Evolutionary conservation across 2,329 filamentous ascomycete genomes (phyloP), one percentile per base, ranked within the genome.

Genomic region (Triangularia verruculosa): DNA sequence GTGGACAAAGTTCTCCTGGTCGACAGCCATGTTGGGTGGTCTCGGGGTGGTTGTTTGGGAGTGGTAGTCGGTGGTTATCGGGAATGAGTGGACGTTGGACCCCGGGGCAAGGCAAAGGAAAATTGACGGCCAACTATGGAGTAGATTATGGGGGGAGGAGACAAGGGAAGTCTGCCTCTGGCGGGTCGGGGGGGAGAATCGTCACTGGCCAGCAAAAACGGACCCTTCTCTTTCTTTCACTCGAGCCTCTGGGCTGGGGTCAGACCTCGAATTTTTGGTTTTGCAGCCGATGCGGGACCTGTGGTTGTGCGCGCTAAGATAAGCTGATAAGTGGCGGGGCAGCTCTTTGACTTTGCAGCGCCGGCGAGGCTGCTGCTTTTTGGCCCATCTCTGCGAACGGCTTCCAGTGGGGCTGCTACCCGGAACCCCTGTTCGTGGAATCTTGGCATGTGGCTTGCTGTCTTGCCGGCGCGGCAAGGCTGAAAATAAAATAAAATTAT

Each of bases 1-100:
- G 79, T 99, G 95, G 74, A 98, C 88, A 83, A 97, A 98, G 69
- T 91, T 90, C 78, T 94, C 90, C 73, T 86, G 84, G 77, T 88
- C 82, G 75, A 86, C 82, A 78, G 92, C 89, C 93, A 96, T 97
- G 79, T 74, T 93, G 85, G 79, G 80, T 17, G 62, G 61, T 47
- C 39, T 47, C 39, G 39, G 39, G 39, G n/a, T 20, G 39, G n/a
- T 20, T 39, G 61, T 68, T n/a, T 61, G 39, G 60, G 62, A 63
- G 64, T 61, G 55, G 34, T 64, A 61, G 59, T 58, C 53, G 62
- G 66, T 59, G 64, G 67, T 63, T 52, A 66, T 66, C 62, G 39
- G 39, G 39, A 47, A 47, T 47, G 39, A 47, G 17, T 47, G 39
- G 63, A 62, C 64, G 52, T 54, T 22, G 30, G 52, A 53, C 57